Evolutionary conservation across 208 protist genomes (phyloP).

Genomic region (Leishmania lainsoni): DNA sequence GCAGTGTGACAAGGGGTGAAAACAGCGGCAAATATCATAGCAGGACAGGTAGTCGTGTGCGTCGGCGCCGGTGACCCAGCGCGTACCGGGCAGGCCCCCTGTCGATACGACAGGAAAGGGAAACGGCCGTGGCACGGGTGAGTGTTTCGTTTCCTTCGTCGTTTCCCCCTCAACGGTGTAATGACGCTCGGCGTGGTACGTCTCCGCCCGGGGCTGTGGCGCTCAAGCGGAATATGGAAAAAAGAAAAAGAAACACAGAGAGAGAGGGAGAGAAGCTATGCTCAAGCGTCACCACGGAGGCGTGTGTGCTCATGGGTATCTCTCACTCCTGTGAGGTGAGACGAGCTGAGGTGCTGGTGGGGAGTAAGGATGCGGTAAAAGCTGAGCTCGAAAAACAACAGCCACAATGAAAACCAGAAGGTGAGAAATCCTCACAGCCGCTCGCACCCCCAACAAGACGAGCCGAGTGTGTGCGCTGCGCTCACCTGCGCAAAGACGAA

Average conservation of each 20-base stretch:
- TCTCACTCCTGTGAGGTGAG: neutral
- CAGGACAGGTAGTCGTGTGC: no score
- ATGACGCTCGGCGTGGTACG: slow-evolving; percentile 3
- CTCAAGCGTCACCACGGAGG: neutral
- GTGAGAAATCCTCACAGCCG: neutral
- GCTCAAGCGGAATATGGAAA: neutral
- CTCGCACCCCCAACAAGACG: neutral
- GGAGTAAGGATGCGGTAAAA: neutral
- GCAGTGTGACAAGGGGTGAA: neutral
- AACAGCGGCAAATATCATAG: neutral
- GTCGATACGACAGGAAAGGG: neutral
- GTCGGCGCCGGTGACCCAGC: neutral
- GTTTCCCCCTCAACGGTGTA: neutral
- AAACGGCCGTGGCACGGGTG: no score
- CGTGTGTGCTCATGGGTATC: neutral
- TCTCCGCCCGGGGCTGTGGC: neutral
- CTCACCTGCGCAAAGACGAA: neutral
- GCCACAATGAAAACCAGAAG: no score
- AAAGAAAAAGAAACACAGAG: neutral
- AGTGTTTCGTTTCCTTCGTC: neutral
- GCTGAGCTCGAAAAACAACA: no score
- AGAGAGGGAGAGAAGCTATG: neutral
- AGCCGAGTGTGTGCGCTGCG: neutral
- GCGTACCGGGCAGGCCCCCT: neutral
- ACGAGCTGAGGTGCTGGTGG: neutral